Base-by-base conservation (phyloP, 805 yeast genomes). In the Lipomyces chichibuensis region DNA sequence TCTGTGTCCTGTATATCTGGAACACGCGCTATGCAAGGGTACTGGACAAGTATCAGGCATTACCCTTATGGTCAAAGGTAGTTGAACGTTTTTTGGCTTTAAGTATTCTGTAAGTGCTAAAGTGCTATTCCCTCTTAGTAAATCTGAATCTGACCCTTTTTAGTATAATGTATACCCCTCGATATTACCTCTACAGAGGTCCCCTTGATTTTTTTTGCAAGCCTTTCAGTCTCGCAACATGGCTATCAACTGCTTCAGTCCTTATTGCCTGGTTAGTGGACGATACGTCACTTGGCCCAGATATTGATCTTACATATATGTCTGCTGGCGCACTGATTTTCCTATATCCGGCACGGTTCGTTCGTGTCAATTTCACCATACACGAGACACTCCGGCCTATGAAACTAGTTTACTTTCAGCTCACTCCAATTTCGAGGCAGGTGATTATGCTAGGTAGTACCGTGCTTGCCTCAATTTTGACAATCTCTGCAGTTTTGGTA, bases 291-390 rank as follows among this genome's bases (percentile, higher is more conserved):
- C 25, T 63, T 20, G 63, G 64, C 13, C 64, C 63, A 7, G 63
- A 64, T 29, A 64, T 64, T 39, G 60, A 60, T 27, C 13, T 56
- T 33, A 64, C 64, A 3, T 64, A 60, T 39, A 64, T 64, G 67
- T 60, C 64, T 11, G 67, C 67, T 23, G 67, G 67, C 33, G 60
- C 25, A 23, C 32, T 60, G 29, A 43, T 60, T 6, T 64, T 55
- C n/a, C 51, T 64, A 9, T 64, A 64, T 51, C 67, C 67, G 17
- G 43, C 46, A n/a, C 53, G 63, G 20, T 64, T 64, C 55, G 27
- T 59, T 14, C 51, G 61, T 14, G 57, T 64, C 27, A 46, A 51
- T 20, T 63, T 58, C 33, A 43, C 66, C 8, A 43, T 63, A 2
- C 57, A 55, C 13, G 64, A 64, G 52, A 60, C 67, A 5, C 52